Conservation (phyloP, 1,284 basidiomycete genomes). For the Ustilago sp. region DNA sequence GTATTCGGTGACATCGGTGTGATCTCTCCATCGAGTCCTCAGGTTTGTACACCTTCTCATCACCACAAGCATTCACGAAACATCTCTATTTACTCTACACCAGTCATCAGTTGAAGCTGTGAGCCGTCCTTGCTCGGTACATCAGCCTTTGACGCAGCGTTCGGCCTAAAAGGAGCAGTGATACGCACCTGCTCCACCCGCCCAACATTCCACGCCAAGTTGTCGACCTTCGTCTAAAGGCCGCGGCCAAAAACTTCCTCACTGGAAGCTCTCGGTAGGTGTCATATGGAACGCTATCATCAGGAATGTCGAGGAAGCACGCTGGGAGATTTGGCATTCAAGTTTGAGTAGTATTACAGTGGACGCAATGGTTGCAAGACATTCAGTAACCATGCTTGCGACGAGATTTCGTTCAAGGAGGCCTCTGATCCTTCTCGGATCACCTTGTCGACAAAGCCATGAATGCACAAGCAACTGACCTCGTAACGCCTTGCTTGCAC, state of each 20-base stretch:
- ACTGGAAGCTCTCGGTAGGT: constrained; percentile 50
- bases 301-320: not conserved
- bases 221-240: constrained; percentile 54
- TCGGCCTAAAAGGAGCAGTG: constrained; percentile 36
- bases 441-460: not conserved
- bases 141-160: constrained; percentile 34
- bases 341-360: not conserved
- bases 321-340: not conserved
- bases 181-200: constrained; percentile 39
- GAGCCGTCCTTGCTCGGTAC: constrained; percentile 24
- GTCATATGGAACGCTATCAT: not conserved
- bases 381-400: not conserved
- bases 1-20: not conserved
- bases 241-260: constrained; percentile 57
- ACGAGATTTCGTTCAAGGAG: not conserved
- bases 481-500: not conserved
- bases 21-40: not conserved
- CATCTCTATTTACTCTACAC: not conserved
- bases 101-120: constrained; percentile 26
- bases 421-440: not conserved
- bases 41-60: not conserved
- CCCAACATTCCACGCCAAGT: constrained; percentile 57
- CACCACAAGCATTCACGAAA: not conserved
- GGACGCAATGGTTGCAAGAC: not conserved
- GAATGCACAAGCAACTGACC: constrained; percentile 6